phyloP scores from a whole-genome alignment of 345 rosid genomes.

The Crucihimalaya himalaica region DNA sequence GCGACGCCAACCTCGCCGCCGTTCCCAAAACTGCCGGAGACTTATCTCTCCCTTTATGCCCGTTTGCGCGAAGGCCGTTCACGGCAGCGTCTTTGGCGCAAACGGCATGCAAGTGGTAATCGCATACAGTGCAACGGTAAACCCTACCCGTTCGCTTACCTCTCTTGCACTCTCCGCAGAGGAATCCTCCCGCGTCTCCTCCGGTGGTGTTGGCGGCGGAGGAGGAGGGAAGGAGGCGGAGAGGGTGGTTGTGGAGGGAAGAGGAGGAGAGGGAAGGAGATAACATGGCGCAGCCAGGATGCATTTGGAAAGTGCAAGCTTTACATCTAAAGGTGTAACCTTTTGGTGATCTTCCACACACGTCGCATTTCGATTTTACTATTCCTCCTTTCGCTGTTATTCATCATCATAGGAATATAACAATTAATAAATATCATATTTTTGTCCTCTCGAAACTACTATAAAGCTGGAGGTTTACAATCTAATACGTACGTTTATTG shows the following conservation, averaged over 20 bases:
- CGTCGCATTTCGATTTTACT: constrained; percentile 67
- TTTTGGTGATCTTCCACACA: constrained; percentile 63
- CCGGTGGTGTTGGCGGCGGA: constrained; percentile 15
- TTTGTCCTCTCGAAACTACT: too few relatives aligned
- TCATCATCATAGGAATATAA: too few relatives aligned
- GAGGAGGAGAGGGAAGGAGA: constrained; percentile 51
- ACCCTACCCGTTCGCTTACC: constrained; percentile 61
- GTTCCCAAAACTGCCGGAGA: constrained; percentile 57
- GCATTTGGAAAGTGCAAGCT: constrained; percentile 74
- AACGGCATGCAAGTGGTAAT: constrained; percentile 76
- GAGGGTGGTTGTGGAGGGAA: constrained; percentile 61
- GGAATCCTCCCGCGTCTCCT: constrained; percentile 33
- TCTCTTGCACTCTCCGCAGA: constrained; percentile 72
- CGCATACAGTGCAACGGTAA: constrained; percentile 68
- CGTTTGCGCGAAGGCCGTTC: constrained; percentile 65
- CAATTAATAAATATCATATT: too few relatives aligned
- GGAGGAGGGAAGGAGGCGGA: constrained; percentile 47
- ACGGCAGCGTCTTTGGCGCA: constrained; percentile 71
- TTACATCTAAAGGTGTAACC: constrained; percentile 73
- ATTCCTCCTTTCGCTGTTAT: constrained; percentile 63
- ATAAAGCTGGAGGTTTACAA: too few relatives aligned
- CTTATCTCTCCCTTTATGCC: constrained; percentile 50
- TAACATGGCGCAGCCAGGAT: constrained; percentile 85
- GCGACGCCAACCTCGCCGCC: constrained; percentile 65
- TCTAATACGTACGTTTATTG: not conserved